Percentiles rank a stretch among this genome's conserved stretches.
phyloP scores from a whole-genome alignment of 2,329 filamentous ascomycete species.

The Calonectria fujianensis region DNA sequence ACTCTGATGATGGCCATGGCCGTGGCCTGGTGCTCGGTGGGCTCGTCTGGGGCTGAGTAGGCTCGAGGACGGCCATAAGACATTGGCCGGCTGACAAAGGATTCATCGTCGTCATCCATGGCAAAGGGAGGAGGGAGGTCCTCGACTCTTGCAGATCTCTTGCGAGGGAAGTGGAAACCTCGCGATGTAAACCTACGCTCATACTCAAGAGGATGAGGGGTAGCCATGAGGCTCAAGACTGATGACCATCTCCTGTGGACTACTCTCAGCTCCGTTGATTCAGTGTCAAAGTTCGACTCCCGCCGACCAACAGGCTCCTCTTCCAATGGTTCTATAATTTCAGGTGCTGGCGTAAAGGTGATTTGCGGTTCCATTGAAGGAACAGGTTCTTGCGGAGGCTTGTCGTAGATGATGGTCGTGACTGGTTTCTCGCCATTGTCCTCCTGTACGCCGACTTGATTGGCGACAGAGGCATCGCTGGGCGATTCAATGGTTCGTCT shows the following conservation, averaged over 20 bases:
- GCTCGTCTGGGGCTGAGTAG: neutral
- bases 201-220: neutral
- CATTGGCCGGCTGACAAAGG: neutral
- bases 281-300: neutral
- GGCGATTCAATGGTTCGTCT: neutral
- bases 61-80: neutral
- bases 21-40: neutral
- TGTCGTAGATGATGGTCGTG: neutral
- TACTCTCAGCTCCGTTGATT: neutral
- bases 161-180: neutral
- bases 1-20: neutral
- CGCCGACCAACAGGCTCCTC: neutral
- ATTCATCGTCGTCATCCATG: neutral
- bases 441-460: neutral
- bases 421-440: neutral
- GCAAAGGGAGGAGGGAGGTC: neutral
- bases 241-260: constrained; percentile 5
- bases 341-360: neutral
- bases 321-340: neutral
- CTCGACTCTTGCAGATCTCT: neutral
- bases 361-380: neutral
- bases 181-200: neutral
- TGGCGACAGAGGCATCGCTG: neutral
- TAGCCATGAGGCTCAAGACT: neutral
- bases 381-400: neutral